Conservation (phyloP, 331 rosid species). For the Cydonia oblonga region DNA sequence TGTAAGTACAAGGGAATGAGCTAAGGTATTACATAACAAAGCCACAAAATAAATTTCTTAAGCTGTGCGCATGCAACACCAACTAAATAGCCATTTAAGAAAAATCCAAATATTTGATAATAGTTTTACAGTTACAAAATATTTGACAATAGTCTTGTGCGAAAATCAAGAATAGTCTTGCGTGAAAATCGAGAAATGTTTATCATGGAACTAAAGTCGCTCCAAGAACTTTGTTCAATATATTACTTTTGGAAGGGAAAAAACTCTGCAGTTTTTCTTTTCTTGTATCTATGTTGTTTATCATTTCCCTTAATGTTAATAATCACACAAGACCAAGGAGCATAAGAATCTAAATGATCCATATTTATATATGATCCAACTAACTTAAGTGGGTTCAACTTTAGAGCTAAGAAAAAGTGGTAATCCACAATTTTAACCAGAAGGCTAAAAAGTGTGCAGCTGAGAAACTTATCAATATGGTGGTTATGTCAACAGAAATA, state of each 20-base stretch:
- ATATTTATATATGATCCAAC: not conserved
- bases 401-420: not conserved
- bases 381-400: not conserved
- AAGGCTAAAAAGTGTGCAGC: not conserved
- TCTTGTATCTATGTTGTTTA: not conserved
- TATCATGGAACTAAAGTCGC: too few species aligned
- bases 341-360: not conserved
- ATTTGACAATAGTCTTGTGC: too few species aligned
- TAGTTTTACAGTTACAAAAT: too few species aligned
- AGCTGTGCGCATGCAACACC: too few species aligned
- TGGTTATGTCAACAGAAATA: not conserved
- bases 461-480: not conserved
- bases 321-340: not conserved
- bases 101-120: too few species aligned
- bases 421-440: not conserved
- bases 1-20: not conserved
- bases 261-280: not conserved
- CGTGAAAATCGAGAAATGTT: too few species aligned
- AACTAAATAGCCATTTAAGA: too few species aligned
- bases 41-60: too few species aligned
- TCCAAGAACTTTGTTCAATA: too few species aligned
- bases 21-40: not conserved
- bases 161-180: too few species aligned
- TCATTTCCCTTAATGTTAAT: not conserved
- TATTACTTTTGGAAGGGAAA: too few species aligned